Base-by-base conservation (phyloP, 2,329 filamentous ascomycete genomes). In the Fusarium sp. region DNA sequence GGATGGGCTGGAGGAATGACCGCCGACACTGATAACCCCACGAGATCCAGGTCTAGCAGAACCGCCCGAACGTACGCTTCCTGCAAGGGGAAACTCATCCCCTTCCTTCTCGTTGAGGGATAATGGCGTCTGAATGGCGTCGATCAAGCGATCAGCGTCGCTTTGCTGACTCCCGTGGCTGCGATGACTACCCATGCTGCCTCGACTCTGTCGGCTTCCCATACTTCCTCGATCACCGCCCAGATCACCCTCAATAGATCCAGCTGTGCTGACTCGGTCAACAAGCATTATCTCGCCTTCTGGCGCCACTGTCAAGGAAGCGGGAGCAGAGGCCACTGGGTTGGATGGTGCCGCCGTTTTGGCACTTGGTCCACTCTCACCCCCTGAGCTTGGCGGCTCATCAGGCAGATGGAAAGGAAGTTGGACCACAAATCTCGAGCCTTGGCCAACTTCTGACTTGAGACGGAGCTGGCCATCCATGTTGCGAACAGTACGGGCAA, bases 401-500 rank as follows among this genome's bases (percentile, higher is more conserved):
- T 83, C 79, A 0, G 80, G 89, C 1, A 94, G 76, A 7, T 89
- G 84, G 69, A 97, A 96, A 0, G 91, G 90, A 29, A 97, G 81
- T 68, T 92, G 88, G 23, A 97, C 87, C 18, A 93, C 89, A 69
- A 97, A 97, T 57, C 91, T 86, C 16, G 93, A 94, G 0, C 94
- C 93, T 72, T 90, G 91, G 2, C 91, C 91, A 75, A 91, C 86
- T 73, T 96, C 92, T 0, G 93, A 97, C 74, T 93, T 95, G 1
- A 97, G 81, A 2, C 93, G 88, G 29, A 97, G 79, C 74, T 97
- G 93, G 0, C 93, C 94, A 63, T 95, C 90, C 92, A 97, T 96
- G 74, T 93, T 97, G n/a, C 90, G 87, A 31, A 97, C 85, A 34
- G 93, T 92, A 36, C 93, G 88, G 14, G 92, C 91, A n/a, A 97